Evolutionary conservation across 306 rosid species (phyloP).

Genomic region (Bauhinia variegata): DNA sequence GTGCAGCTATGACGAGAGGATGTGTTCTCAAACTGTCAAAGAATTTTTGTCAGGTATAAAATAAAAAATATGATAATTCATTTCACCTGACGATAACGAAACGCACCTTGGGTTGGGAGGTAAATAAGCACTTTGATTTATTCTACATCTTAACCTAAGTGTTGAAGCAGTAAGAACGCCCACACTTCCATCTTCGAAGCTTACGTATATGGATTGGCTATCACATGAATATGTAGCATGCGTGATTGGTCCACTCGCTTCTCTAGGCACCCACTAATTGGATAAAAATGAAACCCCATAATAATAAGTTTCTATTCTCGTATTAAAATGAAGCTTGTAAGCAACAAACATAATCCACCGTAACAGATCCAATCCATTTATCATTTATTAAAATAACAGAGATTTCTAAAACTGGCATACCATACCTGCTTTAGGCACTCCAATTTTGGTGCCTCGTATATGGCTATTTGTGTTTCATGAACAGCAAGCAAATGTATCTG

Average conservation of each 20-base stretch:
- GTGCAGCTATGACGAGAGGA: conserved; percentile 95
- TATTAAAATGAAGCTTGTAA: conserved; percentile 21
- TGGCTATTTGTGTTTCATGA: conserved; percentile 97
- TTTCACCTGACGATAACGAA: conserved; percentile 26
- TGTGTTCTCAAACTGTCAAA: conserved; percentile 69
- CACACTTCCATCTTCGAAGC: conserved; percentile 93
- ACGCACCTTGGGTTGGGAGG: conserved; percentile 80
- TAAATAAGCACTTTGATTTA: conserved; percentile 77
- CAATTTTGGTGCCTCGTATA: conserved; percentile 85
- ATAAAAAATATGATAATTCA: conserved; percentile 21
- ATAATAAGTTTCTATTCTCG: conserved; percentile 22
- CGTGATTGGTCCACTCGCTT: conserved; percentile 90
- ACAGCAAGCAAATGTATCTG: conserved; percentile 88
- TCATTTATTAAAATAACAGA: conserved; percentile 7
- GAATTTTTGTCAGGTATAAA: conserved; percentile 1
- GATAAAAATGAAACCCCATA: conserved; percentile 32
- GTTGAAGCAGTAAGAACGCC: conserved; percentile 79
- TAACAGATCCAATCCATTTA: conserved; percentile 2
- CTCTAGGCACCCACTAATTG: conserved; percentile 70
- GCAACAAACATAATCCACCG: conserved; percentile 5
- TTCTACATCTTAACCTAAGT: conserved; percentile 90
- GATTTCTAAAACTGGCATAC: no score
- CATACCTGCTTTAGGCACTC: conserved; percentile 93
- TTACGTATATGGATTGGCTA: conserved; percentile 82
- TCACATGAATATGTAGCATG: conserved; percentile 96